phyloP scores from a whole-genome alignment of 495 filamentous ascomycete genomes.

The Cercophora scortea region DNA sequence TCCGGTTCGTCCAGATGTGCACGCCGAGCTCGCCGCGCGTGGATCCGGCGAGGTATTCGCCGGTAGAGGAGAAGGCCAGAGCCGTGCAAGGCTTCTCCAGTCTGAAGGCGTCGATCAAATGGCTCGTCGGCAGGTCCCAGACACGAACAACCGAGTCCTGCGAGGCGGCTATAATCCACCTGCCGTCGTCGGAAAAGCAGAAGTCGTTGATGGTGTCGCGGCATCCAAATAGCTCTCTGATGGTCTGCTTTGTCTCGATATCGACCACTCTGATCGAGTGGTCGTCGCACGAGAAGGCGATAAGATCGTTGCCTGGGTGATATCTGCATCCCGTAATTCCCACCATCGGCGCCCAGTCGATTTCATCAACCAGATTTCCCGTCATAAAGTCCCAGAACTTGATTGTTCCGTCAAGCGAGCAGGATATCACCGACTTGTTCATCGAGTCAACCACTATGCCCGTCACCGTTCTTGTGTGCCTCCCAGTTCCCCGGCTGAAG shows the following conservation, averaged over 20 bases:
- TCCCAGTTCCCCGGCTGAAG: slow-evolving; percentile 45
- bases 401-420: slow-evolving; percentile 83
- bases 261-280: slow-evolving; percentile 82
- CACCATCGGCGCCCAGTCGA: slow-evolving; percentile 81
- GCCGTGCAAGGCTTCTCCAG: slow-evolving; percentile 68
- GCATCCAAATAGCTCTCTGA: slow-evolving; percentile 89
- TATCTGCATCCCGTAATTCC: slow-evolving; percentile 68
- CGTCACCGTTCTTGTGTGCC: slow-evolving; percentile 75
- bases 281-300: slow-evolving; percentile 87
- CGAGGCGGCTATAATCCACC: slow-evolving; percentile 87
- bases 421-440: slow-evolving; percentile 76
- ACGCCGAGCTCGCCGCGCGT: slow-evolving; percentile 81
- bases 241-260: slow-evolving; percentile 77
- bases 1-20: slow-evolving; percentile 88
- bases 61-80: slow-evolving; percentile 78
- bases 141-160: slow-evolving; percentile 76
- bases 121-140: slow-evolving; percentile 93
- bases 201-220: slow-evolving; percentile 76
- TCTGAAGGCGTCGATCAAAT: slow-evolving; percentile 84
- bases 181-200: slow-evolving; percentile 84
- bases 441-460: slow-evolving; percentile 78
- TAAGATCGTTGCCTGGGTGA: slow-evolving; percentile 72
- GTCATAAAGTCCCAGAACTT: slow-evolving; percentile 96
- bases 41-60: slow-evolving; percentile 87
- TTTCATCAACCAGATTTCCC: slow-evolving; percentile 67